phyloP scores from a whole-genome alignment of 2,329 filamentous ascomycete species.

The Claviceps maximensis region DNA sequence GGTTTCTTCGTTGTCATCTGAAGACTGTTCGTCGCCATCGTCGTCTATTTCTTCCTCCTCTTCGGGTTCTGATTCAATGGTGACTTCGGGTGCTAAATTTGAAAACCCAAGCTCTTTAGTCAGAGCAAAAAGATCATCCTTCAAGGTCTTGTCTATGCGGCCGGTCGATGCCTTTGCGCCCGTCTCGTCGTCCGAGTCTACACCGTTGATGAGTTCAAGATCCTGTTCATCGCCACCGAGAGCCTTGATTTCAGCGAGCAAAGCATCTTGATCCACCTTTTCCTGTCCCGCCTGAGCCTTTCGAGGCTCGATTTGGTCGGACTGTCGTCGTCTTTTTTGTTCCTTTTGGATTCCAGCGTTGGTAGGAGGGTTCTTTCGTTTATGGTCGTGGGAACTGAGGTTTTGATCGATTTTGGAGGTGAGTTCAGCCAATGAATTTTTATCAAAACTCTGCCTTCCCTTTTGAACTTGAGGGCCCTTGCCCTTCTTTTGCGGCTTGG shows the following conservation, averaged over 20 bases:
- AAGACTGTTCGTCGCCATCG: conserved; percentile 9
- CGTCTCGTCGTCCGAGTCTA: conserved; percentile 28
- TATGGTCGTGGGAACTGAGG: conserved; percentile 29
- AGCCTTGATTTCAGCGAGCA: conserved; percentile 51
- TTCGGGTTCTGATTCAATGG: conserved; percentile 24
- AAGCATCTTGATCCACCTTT: conserved; percentile 21
- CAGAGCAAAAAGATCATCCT: conserved; percentile 23
- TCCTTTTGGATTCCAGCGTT: conserved; percentile 20
- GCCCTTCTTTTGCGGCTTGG: conserved; percentile 25
- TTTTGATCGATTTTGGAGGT: conserved; percentile 44
- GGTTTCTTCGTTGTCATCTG: conserved; percentile 15
- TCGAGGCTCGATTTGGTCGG: conserved; percentile 9
- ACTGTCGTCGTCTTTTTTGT: conserved; percentile 25
- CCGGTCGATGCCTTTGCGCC: conserved; percentile 18
- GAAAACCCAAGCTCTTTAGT: conserved; percentile 27
- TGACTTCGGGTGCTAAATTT: conserved; percentile 20
- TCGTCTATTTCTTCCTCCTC: conserved; percentile 19
- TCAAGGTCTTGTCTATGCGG: conserved; percentile 28
- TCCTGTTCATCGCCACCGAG: conserved; percentile 54
- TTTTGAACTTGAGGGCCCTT: conserved; percentile 16
- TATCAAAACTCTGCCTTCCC: conserved; percentile 26
- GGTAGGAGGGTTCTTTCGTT: conserved; percentile 30
- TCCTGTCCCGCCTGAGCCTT: conserved; percentile 14
- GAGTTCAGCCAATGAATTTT: conserved; percentile 36
- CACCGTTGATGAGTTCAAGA: conserved; percentile 44